Evolutionary conservation across 257 asterid species (phyloP).

Genomic region (Solanum peruvianum): DNA sequence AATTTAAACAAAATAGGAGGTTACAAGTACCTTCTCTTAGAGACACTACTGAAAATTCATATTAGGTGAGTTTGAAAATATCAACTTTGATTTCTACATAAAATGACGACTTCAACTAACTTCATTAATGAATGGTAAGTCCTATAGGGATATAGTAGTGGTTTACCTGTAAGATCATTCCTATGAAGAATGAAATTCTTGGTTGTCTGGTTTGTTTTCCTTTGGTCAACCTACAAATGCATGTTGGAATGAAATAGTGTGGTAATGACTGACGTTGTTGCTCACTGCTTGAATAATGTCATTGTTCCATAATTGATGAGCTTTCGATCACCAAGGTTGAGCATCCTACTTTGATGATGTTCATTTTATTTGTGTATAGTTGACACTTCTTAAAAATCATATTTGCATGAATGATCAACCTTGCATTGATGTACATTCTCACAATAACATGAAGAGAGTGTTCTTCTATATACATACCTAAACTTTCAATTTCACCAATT

Average conservation of each 20-base stretch:
- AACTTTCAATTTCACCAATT: constrained; percentile 56
- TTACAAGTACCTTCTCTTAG: too few species aligned
- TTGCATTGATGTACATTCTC: constrained; percentile 58
- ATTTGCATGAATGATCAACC: constrained; percentile 39
- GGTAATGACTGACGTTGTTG: too few species aligned
- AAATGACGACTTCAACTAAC: background rate
- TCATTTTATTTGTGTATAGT: background rate
- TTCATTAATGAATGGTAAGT: background rate
- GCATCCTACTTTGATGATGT: too few species aligned
- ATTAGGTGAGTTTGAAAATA: too few species aligned
- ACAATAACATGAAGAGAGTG: constrained; percentile 61
- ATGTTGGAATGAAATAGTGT: too few species aligned
- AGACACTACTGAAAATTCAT: too few species aligned
- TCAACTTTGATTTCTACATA: too few species aligned
- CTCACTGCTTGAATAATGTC: too few species aligned
- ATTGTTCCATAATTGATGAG: too few species aligned
- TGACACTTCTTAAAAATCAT: constrained; percentile 36
- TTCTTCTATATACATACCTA: constrained; percentile 34
- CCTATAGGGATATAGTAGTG: background rate
- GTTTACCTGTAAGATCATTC: background rate
- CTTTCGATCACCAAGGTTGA: too few species aligned
- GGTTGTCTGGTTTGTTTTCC: background rate
- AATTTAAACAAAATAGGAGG: too few species aligned
- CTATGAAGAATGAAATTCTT: background rate
- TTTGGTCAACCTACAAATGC: too few species aligned